phyloP scores from a whole-genome alignment of 208 protist species.

The Leishmania lainsoni region DNA sequence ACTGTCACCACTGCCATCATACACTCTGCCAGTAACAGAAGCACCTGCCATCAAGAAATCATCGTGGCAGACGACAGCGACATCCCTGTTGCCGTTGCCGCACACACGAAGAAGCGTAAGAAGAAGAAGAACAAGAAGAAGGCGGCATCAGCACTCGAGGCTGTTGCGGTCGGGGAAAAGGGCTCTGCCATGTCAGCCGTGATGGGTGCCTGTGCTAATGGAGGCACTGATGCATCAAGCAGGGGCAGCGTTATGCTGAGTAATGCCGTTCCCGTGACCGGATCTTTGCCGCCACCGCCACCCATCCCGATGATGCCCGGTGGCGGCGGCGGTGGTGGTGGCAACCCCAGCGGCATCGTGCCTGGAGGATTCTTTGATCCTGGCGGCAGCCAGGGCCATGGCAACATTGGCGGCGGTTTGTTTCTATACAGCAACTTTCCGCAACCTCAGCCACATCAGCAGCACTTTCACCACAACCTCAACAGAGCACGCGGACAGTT shows the following conservation, averaged over 20 bases:
- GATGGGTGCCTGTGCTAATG: slow-evolving; percentile 3
- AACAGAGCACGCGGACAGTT: background rate
- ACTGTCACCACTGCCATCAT: background rate
- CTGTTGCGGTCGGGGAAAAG: background rate
- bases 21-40: background rate
- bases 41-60: background rate
- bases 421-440: background rate
- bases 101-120: slow-evolving; percentile 32
- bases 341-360: background rate
- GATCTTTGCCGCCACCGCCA: background rate
- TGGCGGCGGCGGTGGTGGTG: background rate
- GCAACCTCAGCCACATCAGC: slow-evolving; percentile 8
- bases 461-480: slow-evolving; percentile 10
- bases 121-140: slow-evolving; percentile 38
- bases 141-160: slow-evolving; percentile 2
- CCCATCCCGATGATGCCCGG: slow-evolving; percentile 4
- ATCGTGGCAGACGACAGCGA: background rate
- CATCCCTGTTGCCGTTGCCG: background rate
- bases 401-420: background rate
- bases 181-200: background rate
- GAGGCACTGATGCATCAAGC: background rate
- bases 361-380: background rate
- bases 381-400: background rate
- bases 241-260: background rate
- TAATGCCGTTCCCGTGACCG: background rate